These are phyloP conservation scores for Vanilla planifolia DNA, from an alignment of 106 monocot genomes.

Conservation along the genomic window DNA sequence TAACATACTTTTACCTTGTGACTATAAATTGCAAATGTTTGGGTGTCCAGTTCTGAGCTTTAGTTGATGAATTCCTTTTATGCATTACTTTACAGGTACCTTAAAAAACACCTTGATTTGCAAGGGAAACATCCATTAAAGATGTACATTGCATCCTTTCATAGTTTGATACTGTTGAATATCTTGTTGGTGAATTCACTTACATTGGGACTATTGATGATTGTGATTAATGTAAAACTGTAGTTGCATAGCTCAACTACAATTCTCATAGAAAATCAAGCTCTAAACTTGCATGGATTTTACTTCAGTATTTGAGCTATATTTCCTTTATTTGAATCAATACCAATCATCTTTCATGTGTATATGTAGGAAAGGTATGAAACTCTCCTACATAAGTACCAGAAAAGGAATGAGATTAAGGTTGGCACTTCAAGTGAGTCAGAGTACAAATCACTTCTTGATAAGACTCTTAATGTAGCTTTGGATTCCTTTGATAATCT, in stretches of 20 bases:
- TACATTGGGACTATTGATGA: too few species aligned
- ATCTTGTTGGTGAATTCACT: too few species aligned
- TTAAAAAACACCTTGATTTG: too few species aligned
- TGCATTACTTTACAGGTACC: too few species aligned
- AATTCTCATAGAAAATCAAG: not conserved
- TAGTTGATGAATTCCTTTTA: too few species aligned
- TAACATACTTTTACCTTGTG: too few species aligned
- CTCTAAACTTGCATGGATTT: not conserved
- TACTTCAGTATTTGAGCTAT: not conserved
- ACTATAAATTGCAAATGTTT: too few species aligned
- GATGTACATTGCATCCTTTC: too few species aligned
- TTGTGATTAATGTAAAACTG: not conserved
- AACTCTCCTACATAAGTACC: slow-evolving; percentile 36
- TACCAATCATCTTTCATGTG: not conserved
- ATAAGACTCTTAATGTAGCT: slow-evolving; percentile 66
- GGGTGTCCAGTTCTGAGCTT: too few species aligned
- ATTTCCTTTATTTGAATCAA: not conserved
- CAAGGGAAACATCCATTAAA: too few species aligned
- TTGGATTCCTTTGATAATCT: slow-evolving; percentile 98
- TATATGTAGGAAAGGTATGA: slow-evolving; percentile 73
- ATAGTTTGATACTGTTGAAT: too few species aligned
- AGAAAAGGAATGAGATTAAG: slow-evolving; percentile 22
- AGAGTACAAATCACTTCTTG: slow-evolving; percentile 27
- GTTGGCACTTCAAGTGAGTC: slow-evolving; percentile 24
- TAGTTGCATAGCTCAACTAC: not conserved